Evolutionary conservation across 2,329 filamentous ascomycete species (phyloP), one percentile per base, ranked within the genome.

Genomic region (Pseudogymnoascus verrucosus): DNA sequence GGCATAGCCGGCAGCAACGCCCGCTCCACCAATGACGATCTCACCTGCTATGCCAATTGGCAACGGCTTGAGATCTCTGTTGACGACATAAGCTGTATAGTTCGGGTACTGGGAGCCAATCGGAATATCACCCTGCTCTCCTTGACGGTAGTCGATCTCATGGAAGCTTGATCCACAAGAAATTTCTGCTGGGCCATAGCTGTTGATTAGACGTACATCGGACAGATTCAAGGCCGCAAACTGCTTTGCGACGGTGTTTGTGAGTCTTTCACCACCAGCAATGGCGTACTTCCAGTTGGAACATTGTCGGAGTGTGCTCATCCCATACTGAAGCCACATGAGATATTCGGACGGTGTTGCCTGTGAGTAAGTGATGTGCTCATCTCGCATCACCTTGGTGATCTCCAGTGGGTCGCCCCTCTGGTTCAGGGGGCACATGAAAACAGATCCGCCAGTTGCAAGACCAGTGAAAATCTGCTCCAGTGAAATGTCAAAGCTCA

Each of bases 1-100:
- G 0, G 76, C 51, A 62, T 79, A 79, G 1, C 76, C 75, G 5
- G 63, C 14, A 0, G 71, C 69, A 2, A 78, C 71, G 5, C 75
- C 75, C 1, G 70, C 66, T 3, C 78, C 78, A 12, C 70, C 76
- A 31, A 82, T 71, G 28, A 59, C 71, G 4, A 82, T 71, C 64
- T 82, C 78, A 3, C 80, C 80, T 0, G 74, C 67, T 1, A 77
- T 65, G 0, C 78, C 78, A 8, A 72, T 42, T 1, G 79, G 77
- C 1, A 78, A 66, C 0, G 74, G 69, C 12, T 73, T 62, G 16
- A 71, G 66, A 1, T 77, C 36, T 3, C 73, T 65, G 65, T 80
- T 78, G 0, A 81, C 21, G 40, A 82, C 73, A 64, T 77, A 79
- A 19, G 61, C 1, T 16, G 60, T 47, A 74, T 66, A 68, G 44